Base-by-base conservation (phyloP, 352 stramenopile genomes). In the Pythium dissimile region DNA sequence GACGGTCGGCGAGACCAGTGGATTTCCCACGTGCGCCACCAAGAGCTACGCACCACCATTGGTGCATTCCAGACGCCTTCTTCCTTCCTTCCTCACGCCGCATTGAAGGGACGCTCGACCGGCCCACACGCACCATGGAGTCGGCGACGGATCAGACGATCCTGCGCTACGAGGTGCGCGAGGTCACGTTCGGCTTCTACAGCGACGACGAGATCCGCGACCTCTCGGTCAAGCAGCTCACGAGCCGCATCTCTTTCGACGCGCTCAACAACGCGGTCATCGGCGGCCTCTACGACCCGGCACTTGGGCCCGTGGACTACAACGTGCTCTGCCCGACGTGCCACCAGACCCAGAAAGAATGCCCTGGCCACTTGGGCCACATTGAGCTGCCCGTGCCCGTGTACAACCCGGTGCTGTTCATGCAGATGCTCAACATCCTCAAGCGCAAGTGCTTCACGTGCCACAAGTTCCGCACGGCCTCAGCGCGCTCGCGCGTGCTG, bases 391-490 rank as follows among this genome's bases (percentile, higher is more conserved):
- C 92, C 53, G 92, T 99, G 30, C 97, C 97, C 7, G 83, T 99
- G 30, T 99, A 99, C 70, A 97, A 99, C 74, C 97, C 97, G 0
- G 80, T 99, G 37, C 81, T 99, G 18, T 99, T 99, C 60, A 42
- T 56, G 1, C 84, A 95, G 32, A 77, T 99, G 71, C 77, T 99
- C 57, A 96, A 91, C 45, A 70, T 99, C 27, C 80, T 99, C 61
- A 94, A 97, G 67, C 84, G 87, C 71, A 99, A 99, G 71, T 99
- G 98, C 87, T 95, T 99, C 51, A 92, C 84, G 51, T 99, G 98
- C 85, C 96, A 99, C 84, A 97, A 97, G 65, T 98, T 99, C 64
- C 84, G 89, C 58, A 65, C 94, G 23, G 69, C 83, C 9, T 84
- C 83, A 43, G 72, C 80, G 24, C 62, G 77, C 54, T 89, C 89